Percentiles rank a stretch among this genome's conserved stretches.
phyloP scores from a whole-genome alignment of 148 eudicot species.

The Rhododendron williamsianum region DNA sequence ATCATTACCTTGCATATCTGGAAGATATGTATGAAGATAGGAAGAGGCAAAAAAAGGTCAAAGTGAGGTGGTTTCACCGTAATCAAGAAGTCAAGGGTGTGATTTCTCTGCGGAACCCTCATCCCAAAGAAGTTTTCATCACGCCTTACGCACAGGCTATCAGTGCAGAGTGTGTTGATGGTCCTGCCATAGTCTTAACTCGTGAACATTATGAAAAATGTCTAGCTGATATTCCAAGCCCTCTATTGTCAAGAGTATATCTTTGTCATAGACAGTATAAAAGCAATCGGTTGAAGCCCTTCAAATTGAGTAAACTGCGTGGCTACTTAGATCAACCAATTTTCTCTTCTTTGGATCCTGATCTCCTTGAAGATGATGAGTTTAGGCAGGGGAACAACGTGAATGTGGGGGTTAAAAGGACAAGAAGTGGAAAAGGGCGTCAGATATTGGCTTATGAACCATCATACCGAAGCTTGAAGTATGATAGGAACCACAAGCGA shows the following conservation, averaged over 20 bases:
- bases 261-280: slow-evolving; percentile 80
- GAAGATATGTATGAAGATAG: slow-evolving; percentile 98
- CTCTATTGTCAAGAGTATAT: slow-evolving; percentile 53
- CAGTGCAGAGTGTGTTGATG: slow-evolving; percentile 94
- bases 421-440: slow-evolving; percentile 40
- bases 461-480: slow-evolving; percentile 29
- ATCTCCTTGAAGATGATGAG: slow-evolving; percentile 47
- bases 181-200: slow-evolving; percentile 83
- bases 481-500: slow-evolving; percentile 38
- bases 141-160: slow-evolving; percentile 90
- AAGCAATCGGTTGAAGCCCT: slow-evolving; percentile 73
- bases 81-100: slow-evolving; percentile 76
- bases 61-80: slow-evolving; percentile 96
- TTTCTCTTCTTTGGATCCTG: slow-evolving; percentile 65
- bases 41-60: slow-evolving; percentile 90
- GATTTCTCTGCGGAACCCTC: slow-evolving; percentile 56
- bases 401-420: slow-evolving; percentile 61
- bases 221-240: slow-evolving; percentile 47
- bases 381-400: slow-evolving; percentile 40
- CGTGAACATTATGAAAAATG: slow-evolving; percentile 82
- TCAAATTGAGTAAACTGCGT: slow-evolving; percentile 74
- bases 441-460: slow-evolving; percentile 30
- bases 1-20: slow-evolving; percentile 74
- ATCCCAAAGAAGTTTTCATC: slow-evolving; percentile 90
- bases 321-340: slow-evolving; percentile 80